These are phyloP conservation scores for Kodamaea laetipori DNA, from an alignment of 805 yeast genomes.

Conservation along the genomic window DNA sequence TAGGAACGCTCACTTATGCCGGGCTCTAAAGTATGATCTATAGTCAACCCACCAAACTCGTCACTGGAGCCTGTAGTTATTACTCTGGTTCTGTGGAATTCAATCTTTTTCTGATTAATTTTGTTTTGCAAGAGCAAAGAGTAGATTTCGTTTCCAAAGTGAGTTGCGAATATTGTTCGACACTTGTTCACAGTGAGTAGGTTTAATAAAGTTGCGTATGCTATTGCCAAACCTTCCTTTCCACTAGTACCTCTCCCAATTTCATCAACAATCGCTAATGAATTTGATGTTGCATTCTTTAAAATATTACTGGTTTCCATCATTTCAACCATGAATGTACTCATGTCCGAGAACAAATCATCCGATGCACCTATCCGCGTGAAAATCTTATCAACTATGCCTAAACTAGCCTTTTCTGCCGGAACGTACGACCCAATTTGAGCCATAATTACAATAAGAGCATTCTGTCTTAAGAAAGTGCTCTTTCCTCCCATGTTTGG, in stretches of 20 bases:
- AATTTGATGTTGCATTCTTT: constrained; percentile 35
- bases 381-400: constrained; percentile 49
- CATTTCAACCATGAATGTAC: constrained; percentile 58
- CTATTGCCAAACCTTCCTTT: constrained; percentile 80
- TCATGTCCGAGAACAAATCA: constrained; percentile 32
- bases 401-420: constrained; percentile 46
- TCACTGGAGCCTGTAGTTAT: constrained; percentile 19
- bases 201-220: constrained; percentile 70
- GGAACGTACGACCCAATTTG: constrained; percentile 61
- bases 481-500: constrained; percentile 60
- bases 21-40: constrained; percentile 58
- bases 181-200: constrained; percentile 58
- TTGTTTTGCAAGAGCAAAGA: constrained; percentile 33
- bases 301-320: constrained; percentile 41
- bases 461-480: constrained; percentile 50
- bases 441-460: constrained; percentile 49
- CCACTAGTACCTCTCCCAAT: constrained; percentile 65
- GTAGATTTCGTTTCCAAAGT: constrained; percentile 55
- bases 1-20: constrained; percentile 78
- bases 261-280: constrained; percentile 53
- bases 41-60: constrained; percentile 26
- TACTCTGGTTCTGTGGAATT: constrained; percentile 37
- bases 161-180: constrained; percentile 86
- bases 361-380: constrained; percentile 47
- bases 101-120: constrained; percentile 27